Conservation (phyloP, 352 stramenopile species). For the Saprolegnia parasitica region DNA sequence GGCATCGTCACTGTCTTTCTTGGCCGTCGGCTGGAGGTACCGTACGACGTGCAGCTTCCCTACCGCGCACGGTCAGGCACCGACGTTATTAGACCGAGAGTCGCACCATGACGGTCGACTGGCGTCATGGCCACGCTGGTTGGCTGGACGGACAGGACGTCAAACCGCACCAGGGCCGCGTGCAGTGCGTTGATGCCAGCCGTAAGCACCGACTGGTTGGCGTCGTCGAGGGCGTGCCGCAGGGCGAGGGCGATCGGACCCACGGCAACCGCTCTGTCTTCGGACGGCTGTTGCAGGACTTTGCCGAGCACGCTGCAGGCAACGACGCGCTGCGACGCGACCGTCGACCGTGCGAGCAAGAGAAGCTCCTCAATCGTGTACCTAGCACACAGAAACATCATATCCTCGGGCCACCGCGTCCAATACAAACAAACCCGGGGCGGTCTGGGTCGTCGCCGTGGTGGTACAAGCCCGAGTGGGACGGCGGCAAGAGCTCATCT, state of each 20-base stretch:
- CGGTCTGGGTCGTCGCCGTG: slow-evolving; percentile 68
- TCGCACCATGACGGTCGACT: slow-evolving; percentile 4
- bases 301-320: slow-evolving; percentile 58
- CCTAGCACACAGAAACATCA: slow-evolving; percentile 7
- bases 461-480: slow-evolving; percentile 71
- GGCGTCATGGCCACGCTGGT: slow-evolving; percentile 4
- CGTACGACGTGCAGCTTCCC: slow-evolving; percentile 36
- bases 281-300: slow-evolving; percentile 43
- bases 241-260: slow-evolving; percentile 37
- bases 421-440: no score
- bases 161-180: slow-evolving; percentile 44
- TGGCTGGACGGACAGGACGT: slow-evolving; percentile 10
- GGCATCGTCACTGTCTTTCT: slow-evolving; percentile 4
- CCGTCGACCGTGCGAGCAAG: slow-evolving; percentile 61
- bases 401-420: no score
- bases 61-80: neutral
- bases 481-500: slow-evolving; percentile 31
- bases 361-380: slow-evolving; percentile 62
- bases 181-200: slow-evolving; percentile 49
- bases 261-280: neutral
- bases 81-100: no score
- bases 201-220: slow-evolving; percentile 57
- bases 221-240: slow-evolving; percentile 54
- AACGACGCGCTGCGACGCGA: slow-evolving; percentile 66
- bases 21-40: slow-evolving; percentile 45